Conservation (phyloP, 495 filamentous ascomycete genomes). For the Podospora tetraspora region DNA sequence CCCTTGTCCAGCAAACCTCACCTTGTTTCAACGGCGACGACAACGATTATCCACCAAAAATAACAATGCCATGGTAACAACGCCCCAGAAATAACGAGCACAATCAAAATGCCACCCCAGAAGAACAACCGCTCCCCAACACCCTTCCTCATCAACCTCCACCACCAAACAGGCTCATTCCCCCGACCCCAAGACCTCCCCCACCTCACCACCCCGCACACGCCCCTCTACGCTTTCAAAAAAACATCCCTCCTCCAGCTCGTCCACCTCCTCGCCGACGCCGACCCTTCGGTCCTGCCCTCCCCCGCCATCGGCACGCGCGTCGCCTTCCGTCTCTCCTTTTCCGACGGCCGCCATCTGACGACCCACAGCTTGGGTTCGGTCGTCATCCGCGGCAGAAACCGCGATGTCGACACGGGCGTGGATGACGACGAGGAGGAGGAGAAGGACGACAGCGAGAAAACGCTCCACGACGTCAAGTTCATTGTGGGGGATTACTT, state of each 20-base stretch:
- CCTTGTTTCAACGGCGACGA: background rate
- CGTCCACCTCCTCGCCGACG: slow-evolving; percentile 52
- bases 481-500: slow-evolving; percentile 91
- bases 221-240: slow-evolving; percentile 86
- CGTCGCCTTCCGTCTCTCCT: slow-evolving; percentile 80
- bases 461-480: slow-evolving; percentile 64
- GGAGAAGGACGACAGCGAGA: slow-evolving; percentile 40
- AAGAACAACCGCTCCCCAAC: slow-evolving; percentile 18
- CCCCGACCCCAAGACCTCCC: slow-evolving; percentile 68
- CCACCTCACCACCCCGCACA: slow-evolving; percentile 55
- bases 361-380: slow-evolving; percentile 72
- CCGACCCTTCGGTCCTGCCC: slow-evolving; percentile 53
- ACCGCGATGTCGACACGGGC: slow-evolving; percentile 29
- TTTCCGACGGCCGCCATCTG: slow-evolving; percentile 67
- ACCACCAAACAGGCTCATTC: slow-evolving; percentile 69
- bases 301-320: slow-evolving; percentile 71
- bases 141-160: slow-evolving; percentile 87
- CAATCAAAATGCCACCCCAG: too few species aligned
- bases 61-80: background rate
- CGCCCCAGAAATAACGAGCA: too few species aligned
- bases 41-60: background rate
- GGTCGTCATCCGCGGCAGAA: slow-evolving; percentile 61
- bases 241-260: slow-evolving; percentile 80
- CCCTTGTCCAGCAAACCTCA: background rate
- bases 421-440: slow-evolving; percentile 5